Conservation (phyloP, 1,284 basidiomycete species). For the Puccinia polysora region DNA sequence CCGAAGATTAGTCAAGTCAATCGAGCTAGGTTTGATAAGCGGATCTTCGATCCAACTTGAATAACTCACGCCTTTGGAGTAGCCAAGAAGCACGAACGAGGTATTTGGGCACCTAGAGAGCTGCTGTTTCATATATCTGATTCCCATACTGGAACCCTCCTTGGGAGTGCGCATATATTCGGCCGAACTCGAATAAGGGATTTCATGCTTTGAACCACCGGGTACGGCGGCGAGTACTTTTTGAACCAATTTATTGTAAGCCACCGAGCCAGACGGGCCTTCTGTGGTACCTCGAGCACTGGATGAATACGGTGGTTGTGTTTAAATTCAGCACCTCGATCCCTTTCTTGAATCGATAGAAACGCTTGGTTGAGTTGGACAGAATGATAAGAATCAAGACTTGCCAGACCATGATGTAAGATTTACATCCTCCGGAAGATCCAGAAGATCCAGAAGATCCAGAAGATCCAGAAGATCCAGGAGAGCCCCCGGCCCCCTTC, state of each 20-base stretch:
- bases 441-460: too few species aligned
- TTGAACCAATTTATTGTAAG: not conserved
- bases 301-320: too few species aligned
- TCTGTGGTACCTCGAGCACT: slow-evolving; percentile 25
- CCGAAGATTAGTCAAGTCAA: not conserved
- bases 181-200: not conserved
- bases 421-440: too few species aligned
- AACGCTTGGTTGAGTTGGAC: too few species aligned
- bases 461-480: too few species aligned
- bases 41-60: too few species aligned
- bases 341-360: too few species aligned
- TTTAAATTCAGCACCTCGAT: too few species aligned
- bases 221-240: not conserved
- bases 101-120: not conserved
- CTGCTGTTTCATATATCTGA: not conserved
- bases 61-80: slow-evolving; percentile 23
- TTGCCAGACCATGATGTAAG: too few species aligned
- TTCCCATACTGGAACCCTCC: not conserved
- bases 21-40: not conserved
- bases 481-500: too few species aligned
- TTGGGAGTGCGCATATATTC: not conserved
- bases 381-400: too few species aligned
- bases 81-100: slow-evolving; percentile 12
- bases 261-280: not conserved
- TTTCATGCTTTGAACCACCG: not conserved